These are phyloP conservation scores for Septoria petroselini DNA, from an alignment of 2,329 filamentous ascomycete species.

Conservation along the genomic window DNA sequence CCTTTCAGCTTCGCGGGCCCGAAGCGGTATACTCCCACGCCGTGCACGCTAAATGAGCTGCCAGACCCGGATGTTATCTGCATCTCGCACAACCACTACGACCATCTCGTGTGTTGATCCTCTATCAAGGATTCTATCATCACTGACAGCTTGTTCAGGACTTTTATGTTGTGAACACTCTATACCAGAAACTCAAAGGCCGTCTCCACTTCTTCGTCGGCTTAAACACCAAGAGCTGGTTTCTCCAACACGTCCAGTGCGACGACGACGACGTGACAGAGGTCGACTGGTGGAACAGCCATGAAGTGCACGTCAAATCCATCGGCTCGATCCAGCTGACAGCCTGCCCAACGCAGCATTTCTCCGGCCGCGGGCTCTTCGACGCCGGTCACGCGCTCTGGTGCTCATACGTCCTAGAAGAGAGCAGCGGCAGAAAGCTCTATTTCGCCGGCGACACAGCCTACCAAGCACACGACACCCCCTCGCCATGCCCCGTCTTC, in stretches of 20 bases:
- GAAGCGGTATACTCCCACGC: conserved; percentile 52
- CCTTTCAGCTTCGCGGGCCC: conserved; percentile 50
- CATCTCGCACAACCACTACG: conserved; percentile 57
- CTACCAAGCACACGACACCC: conserved; percentile 43
- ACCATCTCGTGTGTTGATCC: conserved; percentile 54
- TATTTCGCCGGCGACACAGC: conserved; percentile 53
- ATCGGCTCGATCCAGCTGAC: conserved; percentile 43
- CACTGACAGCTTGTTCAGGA: conserved; percentile 54
- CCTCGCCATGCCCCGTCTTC: conserved; percentile 49
- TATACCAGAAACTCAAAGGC: conserved; percentile 41
- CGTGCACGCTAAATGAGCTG: conserved; percentile 50
- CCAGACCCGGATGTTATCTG: conserved; percentile 52
- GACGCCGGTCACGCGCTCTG: conserved; percentile 46
- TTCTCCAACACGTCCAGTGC: conserved; percentile 41
- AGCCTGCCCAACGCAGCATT: conserved; percentile 51
- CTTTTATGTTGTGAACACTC: conserved; percentile 43
- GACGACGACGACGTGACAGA: conserved; percentile 44
- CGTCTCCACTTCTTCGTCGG: conserved; percentile 45
- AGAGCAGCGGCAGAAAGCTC: conserved; percentile 35
- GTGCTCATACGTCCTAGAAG: conserved; percentile 49
- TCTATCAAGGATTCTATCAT: conserved; percentile 51
- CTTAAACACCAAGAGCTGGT: conserved; percentile 42
- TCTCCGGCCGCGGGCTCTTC: conserved; percentile 44
- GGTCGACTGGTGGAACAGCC: conserved; percentile 52
- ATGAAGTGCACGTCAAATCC: conserved; percentile 36